These are phyloP conservation scores for Solanum chiquidenum DNA, from an alignment of 257 asterid genomes.

Conservation along the genomic window DNA sequence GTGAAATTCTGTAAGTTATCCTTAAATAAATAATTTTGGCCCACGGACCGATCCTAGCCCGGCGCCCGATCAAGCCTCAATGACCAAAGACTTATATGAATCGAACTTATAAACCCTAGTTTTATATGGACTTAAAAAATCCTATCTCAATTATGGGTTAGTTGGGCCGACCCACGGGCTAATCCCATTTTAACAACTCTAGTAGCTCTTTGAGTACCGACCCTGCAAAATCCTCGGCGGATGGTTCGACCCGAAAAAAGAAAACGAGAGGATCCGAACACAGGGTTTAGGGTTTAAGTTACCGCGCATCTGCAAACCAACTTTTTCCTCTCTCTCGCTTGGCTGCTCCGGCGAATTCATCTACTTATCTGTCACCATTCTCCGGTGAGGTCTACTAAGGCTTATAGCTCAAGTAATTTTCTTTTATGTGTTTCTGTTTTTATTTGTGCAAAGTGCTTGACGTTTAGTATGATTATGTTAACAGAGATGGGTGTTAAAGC, in stretches of 20 bases:
- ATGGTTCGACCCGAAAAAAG: neutral
- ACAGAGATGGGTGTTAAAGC: constrained; percentile 41
- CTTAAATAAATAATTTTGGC: too few species aligned
- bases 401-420: neutral
- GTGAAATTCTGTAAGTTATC: too few species aligned
- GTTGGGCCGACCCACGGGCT: too few species aligned
- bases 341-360: neutral
- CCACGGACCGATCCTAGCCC: too few species aligned
- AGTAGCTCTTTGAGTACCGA: neutral
- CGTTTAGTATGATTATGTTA: neutral
- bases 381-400: neutral
- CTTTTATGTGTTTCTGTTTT: neutral
- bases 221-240: neutral
- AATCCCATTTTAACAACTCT: too few species aligned
- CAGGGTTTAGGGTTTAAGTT: neutral
- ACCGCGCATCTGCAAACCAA: neutral
- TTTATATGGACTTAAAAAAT: too few species aligned
- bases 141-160: too few species aligned
- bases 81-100: too few species aligned
- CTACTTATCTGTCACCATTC: neutral
- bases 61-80: too few species aligned
- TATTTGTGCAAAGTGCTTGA: neutral
- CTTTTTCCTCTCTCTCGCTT: neutral
- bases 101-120: too few species aligned
- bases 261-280: neutral